phyloP scores from a whole-genome alignment of 495 filamentous ascomycete genomes.

The Hyaloscypha bicolor region DNA sequence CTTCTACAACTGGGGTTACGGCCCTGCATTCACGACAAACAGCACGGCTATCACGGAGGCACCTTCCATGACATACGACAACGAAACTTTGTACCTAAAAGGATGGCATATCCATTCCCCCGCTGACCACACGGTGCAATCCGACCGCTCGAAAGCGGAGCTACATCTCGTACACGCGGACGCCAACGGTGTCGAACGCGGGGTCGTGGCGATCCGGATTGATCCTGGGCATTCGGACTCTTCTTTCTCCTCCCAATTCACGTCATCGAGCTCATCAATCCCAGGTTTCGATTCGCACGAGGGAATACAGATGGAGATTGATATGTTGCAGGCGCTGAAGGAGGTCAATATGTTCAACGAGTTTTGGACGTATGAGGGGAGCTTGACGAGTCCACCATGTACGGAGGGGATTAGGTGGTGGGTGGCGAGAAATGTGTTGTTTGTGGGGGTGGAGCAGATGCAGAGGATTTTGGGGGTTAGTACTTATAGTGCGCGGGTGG shows the following conservation, averaged over 20 bases:
- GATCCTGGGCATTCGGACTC: conserved; percentile 34
- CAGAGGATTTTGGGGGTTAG: conserved; percentile 28
- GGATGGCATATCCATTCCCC: conserved; percentile 41
- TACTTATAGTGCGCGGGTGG: conserved; percentile 25
- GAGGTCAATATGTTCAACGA: conserved; percentile 32
- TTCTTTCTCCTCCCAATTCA: conserved; percentile 34
- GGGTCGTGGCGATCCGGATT: conserved; percentile 36
- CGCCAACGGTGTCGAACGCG: conserved; percentile 26
- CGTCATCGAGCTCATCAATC: conserved; percentile 7
- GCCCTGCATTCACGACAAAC: conserved; percentile 33
- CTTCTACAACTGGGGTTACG: conserved; percentile 39
- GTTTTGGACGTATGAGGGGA: conserved; percentile 37
- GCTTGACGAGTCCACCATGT: conserved; percentile 25
- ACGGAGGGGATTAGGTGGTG: conserved; percentile 25
- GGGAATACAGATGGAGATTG: conserved; percentile 18
- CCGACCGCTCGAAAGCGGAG: conserved; percentile 35
- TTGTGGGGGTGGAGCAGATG: conserved; percentile 30
- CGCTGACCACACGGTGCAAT: conserved; percentile 36
- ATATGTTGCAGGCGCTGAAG: conserved; percentile 27
- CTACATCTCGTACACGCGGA: conserved; percentile 39
- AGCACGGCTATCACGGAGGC: conserved; percentile 7
- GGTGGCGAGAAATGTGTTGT: conserved; percentile 26
- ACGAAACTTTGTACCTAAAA: conserved; percentile 35
- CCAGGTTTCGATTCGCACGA: conserved; percentile 23
- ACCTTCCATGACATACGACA: conserved; percentile 32